phyloP scores from a whole-genome alignment of 2,329 filamentous ascomycete species.

The Beauveria sp. region DNA sequence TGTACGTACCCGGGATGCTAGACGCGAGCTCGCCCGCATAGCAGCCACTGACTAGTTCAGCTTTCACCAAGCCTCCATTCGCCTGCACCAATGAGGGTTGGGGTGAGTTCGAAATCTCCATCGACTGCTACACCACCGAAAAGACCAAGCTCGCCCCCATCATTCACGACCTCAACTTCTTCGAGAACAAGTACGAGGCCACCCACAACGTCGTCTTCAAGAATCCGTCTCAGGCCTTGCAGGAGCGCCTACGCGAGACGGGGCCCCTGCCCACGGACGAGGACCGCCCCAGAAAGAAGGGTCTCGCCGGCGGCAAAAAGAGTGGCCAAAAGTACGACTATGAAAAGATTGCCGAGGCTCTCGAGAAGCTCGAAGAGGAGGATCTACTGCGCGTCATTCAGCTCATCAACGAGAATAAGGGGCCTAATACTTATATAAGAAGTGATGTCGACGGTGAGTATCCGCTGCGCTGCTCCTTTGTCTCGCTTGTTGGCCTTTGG shows the following conservation, averaged over 20 bases:
- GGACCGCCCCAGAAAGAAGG: conserved; percentile 51
- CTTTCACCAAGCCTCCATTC: conserved; percentile 79
- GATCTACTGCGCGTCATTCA: conserved; percentile 92
- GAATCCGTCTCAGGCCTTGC: conserved; percentile 82
- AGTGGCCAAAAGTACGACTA: conserved; percentile 71
- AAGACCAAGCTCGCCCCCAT: conserved; percentile 74
- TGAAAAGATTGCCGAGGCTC: conserved; percentile 89
- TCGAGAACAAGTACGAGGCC: conserved; percentile 70
- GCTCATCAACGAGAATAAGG: conserved; percentile 97
- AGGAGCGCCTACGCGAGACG: conserved; percentile 72
- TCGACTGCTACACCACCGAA: conserved; percentile 73
- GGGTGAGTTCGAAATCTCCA: conserved; percentile 96
- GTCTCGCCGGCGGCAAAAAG: conserved; percentile 58
- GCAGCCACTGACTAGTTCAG: conserved; percentile 24
- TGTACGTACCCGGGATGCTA: conserved; percentile 46
- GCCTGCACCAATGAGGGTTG: conserved; percentile 88
- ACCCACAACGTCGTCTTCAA: conserved; percentile 79
- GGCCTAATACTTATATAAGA: conserved; percentile 87
- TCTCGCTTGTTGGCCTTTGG: conserved; percentile 14
- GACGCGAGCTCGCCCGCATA: neutral
- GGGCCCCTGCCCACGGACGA: conserved; percentile 76
- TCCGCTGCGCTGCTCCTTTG: conserved; percentile 10
- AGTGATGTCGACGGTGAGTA: conserved; percentile 89
- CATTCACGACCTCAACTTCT: conserved; percentile 88
- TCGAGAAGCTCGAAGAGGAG: conserved; percentile 85